phyloP scores from a whole-genome alignment of 2,329 filamentous ascomycete genomes.

The Trichoderma afroharzianum region DNA sequence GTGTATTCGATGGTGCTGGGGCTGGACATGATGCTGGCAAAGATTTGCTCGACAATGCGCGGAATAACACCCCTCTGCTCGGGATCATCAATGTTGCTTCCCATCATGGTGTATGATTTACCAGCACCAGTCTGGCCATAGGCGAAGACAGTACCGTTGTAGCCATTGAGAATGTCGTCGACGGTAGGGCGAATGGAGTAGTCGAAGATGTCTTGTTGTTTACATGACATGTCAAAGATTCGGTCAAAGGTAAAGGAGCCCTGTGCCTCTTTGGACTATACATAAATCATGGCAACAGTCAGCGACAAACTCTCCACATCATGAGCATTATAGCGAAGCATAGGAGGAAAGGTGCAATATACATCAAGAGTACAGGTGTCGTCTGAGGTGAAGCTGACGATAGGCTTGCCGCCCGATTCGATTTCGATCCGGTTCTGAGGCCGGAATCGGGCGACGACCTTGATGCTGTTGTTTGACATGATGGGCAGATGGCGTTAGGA shows the following conservation, averaged over 20 bases:
- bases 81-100: conserved; percentile 81
- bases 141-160: conserved; percentile 98
- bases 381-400: conserved; percentile 82
- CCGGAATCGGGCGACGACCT: conserved; percentile 95
- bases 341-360: conserved; percentile 27
- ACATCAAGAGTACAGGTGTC: conserved; percentile 87
- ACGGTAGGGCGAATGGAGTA: conserved; percentile 95
- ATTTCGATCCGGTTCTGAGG: conserved; percentile 95
- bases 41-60: conserved; percentile 95
- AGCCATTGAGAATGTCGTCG: conserved; percentile 96
- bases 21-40: conserved; percentile 87
- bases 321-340: background rate
- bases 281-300: conserved; percentile 18
- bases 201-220: conserved; percentile 92
- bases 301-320: background rate
- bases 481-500: conserved; percentile 33
- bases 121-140: conserved; percentile 98
- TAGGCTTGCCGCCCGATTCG: conserved; percentile 83
- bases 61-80: conserved; percentile 90
- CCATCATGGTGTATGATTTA: conserved; percentile 95
- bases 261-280: conserved; percentile 80
- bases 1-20: conserved; percentile 96
- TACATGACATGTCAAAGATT: conserved; percentile 90
- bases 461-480: conserved; percentile 63
- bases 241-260: conserved; percentile 95